These are phyloP conservation scores for Lycium ferocissimum DNA, from an alignment of 257 asterid species.

Conservation along the genomic window DNA sequence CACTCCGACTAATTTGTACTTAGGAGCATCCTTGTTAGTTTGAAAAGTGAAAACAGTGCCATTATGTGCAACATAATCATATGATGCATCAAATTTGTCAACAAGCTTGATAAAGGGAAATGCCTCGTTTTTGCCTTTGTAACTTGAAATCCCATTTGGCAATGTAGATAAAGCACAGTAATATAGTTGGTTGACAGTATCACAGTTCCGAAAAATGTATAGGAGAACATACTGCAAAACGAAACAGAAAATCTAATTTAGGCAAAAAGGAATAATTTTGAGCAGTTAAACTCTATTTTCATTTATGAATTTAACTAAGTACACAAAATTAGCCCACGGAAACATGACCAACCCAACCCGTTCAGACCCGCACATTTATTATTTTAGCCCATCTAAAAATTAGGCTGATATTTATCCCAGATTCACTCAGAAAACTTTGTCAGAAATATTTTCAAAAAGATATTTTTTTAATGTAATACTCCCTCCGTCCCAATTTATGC, in stretches of 20 bases:
- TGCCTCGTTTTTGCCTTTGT: conserved; percentile 52
- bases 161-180: conserved; percentile 75
- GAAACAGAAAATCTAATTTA: neutral
- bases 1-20: conserved; percentile 78
- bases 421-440: no score
- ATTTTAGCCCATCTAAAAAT: no score
- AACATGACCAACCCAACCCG: neutral
- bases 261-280: neutral
- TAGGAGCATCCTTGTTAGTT: conserved; percentile 93
- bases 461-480: no score
- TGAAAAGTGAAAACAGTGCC: conserved; percentile 77
- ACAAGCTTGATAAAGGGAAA: conserved; percentile 90
- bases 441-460: no score
- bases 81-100: conserved; percentile 80
- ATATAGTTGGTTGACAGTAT: conserved; percentile 85
- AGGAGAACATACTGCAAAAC: conserved; percentile 80
- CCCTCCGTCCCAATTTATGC: no score
- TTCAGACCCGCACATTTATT: no score
- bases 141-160: conserved; percentile 71
- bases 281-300: neutral
- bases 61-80: conserved; percentile 73
- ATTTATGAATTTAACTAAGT: no score
- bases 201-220: conserved; percentile 69
- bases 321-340: no score
- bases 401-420: no score